Base-by-base conservation (phyloP, 1,284 basidiomycete species). In the Filobasidium uniguttulatum region DNA sequence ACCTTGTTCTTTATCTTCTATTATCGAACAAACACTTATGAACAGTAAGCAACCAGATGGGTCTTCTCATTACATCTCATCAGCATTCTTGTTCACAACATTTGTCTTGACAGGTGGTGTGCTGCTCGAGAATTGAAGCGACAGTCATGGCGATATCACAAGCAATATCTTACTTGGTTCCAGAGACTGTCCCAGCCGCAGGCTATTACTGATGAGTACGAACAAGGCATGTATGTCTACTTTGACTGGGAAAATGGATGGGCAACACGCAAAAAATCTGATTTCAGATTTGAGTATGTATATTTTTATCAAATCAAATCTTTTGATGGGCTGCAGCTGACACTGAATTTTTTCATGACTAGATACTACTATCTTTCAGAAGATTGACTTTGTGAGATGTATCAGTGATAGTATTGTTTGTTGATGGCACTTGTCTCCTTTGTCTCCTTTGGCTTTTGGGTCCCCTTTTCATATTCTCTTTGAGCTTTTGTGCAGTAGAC, bases 161-260 rank as follows among this genome's bases (percentile, higher is more conserved):
- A 96, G 59, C 97, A 98, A 72, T 99, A 97, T 68, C 72, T 98
- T 55, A 99, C 94, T 33, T 99, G 94, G 94, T 99, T 99, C 80
- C 94, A 98, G 70, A 80, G 94, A 48, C 89, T 96, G 63, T 91
- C 88, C 20, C 91, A 98, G 66, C 94, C 94, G n/a, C 89, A 94
- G 66, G 89, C 88, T 3, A 97, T 99, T 66, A 98, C 94, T 43
- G 93, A 97, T 62, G 94, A 98, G 69, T 99, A 97, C 67, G 94
- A 99, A 71, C 90, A 98, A 72, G 94, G 94, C 15, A 90, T 93
- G 23, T 93, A 91, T 66, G 85, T 90, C 48, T 91, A 93, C 75
- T 93, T 93, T 69, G 88, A 93, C 70, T 93, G 88, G 88, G 88
- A 93, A 68, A 86, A 86, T 53, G 86, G 85, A 55, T 97, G 93